Evolutionary conservation across 1,284 basidiomycete genomes (phyloP), one percentile per base, ranked within the genome.

Genomic region (Coniferiporia weirii): DNA sequence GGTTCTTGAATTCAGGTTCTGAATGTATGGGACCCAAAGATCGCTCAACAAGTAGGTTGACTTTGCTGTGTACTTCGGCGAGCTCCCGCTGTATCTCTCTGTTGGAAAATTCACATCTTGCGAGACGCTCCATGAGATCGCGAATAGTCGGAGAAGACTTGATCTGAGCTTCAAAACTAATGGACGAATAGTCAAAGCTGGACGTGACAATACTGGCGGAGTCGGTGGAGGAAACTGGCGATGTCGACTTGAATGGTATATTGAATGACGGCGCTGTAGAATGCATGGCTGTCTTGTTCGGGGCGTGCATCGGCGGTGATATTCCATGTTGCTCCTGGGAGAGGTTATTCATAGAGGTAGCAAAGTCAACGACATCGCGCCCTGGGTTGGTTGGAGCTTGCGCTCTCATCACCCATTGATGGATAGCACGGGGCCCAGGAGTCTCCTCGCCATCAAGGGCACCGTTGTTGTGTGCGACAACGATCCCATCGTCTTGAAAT

Each of bases 81-180:
- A 93, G 76, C 65, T 91, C 85, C 6, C 83, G 80, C 66, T 88
- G 86, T 52, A 93, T 84, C 66, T 93, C 85, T 48, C 83, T 79
- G 38, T 84, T 81, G 2, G 83, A 78, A 59, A 79, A 76, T 71
- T 94, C 91, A 70, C 82, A 86, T 53, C 87, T 82, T 38, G 80
- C 72, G 47, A 94, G 78, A 36, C 91, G 84, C 62, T 90, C 88
- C 38, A 93, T 70, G 54, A 93, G 76, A 61, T 92, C 89, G 62
- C 84, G 82, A 61, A 93, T 82, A 63, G 89, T 70, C 3, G 90
- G 85, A 1, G 88, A 90, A 1, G 80, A 73, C 70, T 81, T 87
- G 63, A 92, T 79, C 66, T 90, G 88, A 8, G 79, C 73, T 63
- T 93, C 90, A 51, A 91, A 83, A 63, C 69, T 80, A 15, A 60